phyloP scores from a whole-genome alignment of 768 basidiomycete genomes.

The Suillus subaureus region DNA sequence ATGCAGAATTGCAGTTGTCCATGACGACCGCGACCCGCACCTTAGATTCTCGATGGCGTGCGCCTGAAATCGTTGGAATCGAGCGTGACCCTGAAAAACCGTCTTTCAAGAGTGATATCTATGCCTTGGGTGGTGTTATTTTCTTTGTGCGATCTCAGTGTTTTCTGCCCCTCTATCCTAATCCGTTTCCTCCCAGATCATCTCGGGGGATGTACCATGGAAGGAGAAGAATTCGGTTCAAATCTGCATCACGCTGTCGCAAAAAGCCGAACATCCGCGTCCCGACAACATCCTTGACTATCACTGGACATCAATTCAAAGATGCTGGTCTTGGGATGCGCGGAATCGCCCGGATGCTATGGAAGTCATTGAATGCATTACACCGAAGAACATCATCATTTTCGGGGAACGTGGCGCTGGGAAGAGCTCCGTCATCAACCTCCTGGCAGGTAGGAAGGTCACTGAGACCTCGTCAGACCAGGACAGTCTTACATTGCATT shows the following conservation, averaged over 20 bases:
- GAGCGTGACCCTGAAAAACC: conserved; percentile 19
- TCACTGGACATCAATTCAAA: neutral
- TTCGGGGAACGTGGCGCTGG: too few relatives aligned
- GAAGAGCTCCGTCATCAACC: too few relatives aligned
- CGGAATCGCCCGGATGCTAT: neutral
- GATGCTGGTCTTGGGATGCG: neutral
- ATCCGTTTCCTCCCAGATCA: neutral
- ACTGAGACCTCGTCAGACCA: too few relatives aligned
- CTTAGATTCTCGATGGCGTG: conserved; percentile 39
- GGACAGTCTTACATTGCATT: too few relatives aligned
- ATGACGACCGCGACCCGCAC: neutral
- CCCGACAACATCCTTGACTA: neutral
- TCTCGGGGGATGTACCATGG: neutral
- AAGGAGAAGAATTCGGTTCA: neutral
- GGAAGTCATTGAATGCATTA: too few relatives aligned
- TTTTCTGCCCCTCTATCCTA: too few relatives aligned
- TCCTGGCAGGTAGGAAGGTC: too few relatives aligned
- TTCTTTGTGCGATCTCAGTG: neutral
- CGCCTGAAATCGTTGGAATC: conserved; percentile 30
- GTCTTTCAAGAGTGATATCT: conserved; percentile 39
- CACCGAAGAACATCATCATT: too few relatives aligned
- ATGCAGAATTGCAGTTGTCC: conserved; percentile 11
- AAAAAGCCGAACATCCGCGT: neutral
- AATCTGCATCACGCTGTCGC: neutral
- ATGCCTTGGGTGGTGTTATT: conserved; percentile 34